Conservation (phyloP, 2,329 filamentous ascomycete genomes). For the Fusarium coffeatum region DNA sequence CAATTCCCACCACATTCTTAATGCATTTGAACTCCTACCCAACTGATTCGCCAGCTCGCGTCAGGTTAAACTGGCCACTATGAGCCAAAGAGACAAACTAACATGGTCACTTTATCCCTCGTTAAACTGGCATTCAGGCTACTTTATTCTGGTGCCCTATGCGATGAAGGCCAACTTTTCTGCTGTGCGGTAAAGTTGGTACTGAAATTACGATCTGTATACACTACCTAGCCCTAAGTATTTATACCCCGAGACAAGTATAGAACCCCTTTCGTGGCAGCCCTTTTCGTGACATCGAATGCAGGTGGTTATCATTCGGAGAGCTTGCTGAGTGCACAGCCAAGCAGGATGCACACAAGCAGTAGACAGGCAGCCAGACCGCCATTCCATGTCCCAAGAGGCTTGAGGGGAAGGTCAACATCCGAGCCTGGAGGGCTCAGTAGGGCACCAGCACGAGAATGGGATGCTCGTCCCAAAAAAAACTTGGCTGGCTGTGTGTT, state of each 20-base stretch:
- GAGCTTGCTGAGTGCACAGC: slow-evolving; percentile 6
- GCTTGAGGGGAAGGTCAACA: background rate
- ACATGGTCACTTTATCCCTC: background rate
- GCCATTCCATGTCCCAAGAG: slow-evolving; percentile 14
- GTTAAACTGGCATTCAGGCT: background rate
- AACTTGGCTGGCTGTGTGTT: background rate
- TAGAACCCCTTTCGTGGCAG: background rate
- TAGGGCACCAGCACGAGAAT: background rate
- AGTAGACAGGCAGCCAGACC: slow-evolving; percentile 15
- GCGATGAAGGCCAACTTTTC: background rate
- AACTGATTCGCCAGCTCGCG: background rate
- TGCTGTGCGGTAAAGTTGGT: background rate
- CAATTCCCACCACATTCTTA: background rate
- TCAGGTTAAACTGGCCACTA: background rate
- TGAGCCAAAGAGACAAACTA: background rate
- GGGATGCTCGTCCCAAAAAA: background rate
- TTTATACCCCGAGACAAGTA: background rate
- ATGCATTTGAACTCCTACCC: background rate
- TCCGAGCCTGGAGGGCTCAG: background rate
- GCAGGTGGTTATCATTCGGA: slow-evolving; percentile 6
- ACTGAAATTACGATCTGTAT: background rate
- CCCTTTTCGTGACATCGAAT: background rate
- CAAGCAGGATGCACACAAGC: background rate
- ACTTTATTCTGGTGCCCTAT: background rate
- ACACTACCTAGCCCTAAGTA: background rate